Conservation (phyloP, 805 yeast genomes). For the Pichia pseudocactophila region DNA sequence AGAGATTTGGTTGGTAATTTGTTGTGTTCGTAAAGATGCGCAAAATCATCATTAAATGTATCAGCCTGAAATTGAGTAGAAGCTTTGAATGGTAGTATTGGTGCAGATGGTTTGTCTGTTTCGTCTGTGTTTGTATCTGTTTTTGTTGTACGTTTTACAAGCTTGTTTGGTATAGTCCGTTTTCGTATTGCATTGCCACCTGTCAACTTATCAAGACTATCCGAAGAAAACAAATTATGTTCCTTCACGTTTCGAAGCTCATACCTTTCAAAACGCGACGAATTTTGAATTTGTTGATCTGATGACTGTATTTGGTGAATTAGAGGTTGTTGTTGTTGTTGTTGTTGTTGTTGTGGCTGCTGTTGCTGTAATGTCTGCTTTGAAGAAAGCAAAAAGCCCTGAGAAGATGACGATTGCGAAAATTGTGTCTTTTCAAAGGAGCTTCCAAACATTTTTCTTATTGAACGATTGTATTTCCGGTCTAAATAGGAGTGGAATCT, state of each 20-base stretch:
- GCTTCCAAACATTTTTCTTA: background rate
- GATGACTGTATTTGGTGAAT: background rate
- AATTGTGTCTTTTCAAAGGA: background rate
- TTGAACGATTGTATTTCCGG: too few relatives aligned
- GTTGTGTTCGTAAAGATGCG: slow-evolving; percentile 20
- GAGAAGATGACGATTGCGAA: slow-evolving; percentile 1
- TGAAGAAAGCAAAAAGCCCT: background rate
- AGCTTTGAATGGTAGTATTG: slow-evolving; percentile 19
- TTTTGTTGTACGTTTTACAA: slow-evolving; percentile 34
- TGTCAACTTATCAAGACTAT: background rate
- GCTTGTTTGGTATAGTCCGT: slow-evolving; percentile 38
- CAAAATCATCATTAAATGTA: slow-evolving; percentile 14
- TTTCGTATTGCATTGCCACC: slow-evolving; percentile 28
- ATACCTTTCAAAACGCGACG: slow-evolving; percentile 17
- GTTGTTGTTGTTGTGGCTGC: slow-evolving; percentile 8
- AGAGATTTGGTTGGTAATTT: slow-evolving; percentile 45
- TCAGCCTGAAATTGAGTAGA: slow-evolving; percentile 16
- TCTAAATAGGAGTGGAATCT: too few relatives aligned
- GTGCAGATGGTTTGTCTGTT: slow-evolving; percentile 16
- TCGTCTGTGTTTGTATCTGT: slow-evolving; percentile 25
- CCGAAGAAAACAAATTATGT: background rate
- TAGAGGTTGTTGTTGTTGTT: slow-evolving; percentile 1
- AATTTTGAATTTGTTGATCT: slow-evolving; percentile 1
- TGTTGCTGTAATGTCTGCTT: slow-evolving; percentile 3
- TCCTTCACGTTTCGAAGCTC: slow-evolving; percentile 7